phyloP scores from a whole-genome alignment of 2,329 filamentous ascomycete genomes.

The Aspergillus fischeri region DNA sequence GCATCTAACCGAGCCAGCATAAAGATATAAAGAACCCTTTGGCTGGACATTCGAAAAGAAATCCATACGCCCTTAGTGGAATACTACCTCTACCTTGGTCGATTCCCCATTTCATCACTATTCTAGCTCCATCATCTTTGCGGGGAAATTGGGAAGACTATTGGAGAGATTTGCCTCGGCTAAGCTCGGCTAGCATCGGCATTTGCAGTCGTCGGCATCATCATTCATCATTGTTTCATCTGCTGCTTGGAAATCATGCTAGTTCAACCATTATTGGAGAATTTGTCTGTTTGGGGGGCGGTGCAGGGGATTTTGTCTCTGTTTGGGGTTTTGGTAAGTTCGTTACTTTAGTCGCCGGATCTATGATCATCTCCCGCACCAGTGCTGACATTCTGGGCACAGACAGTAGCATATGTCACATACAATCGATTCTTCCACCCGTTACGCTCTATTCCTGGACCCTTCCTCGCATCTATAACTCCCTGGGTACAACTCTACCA shows the following conservation, averaged over 20 bases:
- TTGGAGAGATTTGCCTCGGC: slow-evolving; percentile 7
- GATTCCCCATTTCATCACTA: background rate
- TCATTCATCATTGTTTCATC: background rate
- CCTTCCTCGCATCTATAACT: slow-evolving; percentile 27
- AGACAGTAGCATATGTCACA: slow-evolving; percentile 27
- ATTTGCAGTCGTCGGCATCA: background rate
- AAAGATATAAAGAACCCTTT: background rate
- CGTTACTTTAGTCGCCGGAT: background rate
- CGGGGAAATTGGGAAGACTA: background rate
- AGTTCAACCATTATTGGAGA: slow-evolving; percentile 17
- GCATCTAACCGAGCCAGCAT: background rate
- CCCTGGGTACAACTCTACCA: slow-evolving; percentile 64
- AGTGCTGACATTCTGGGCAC: background rate
- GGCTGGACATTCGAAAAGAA: background rate
- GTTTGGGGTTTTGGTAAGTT: slow-evolving; percentile 17
- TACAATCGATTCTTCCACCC: slow-evolving; percentile 37
- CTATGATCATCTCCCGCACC: too few species aligned
- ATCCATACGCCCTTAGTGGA: background rate
- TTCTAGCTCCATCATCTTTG: background rate
- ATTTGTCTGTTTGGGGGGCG: slow-evolving; percentile 14
- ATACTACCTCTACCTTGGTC: background rate
- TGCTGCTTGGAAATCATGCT: slow-evolving; percentile 16
- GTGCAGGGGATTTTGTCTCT: slow-evolving; percentile 14
- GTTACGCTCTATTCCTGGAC: slow-evolving; percentile 29
- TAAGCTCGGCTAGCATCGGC: slow-evolving; percentile 23